Evolutionary conservation across 2,329 filamentous ascomycete genomes (phyloP).

Genomic region (Trichoderma oligosporum): DNA sequence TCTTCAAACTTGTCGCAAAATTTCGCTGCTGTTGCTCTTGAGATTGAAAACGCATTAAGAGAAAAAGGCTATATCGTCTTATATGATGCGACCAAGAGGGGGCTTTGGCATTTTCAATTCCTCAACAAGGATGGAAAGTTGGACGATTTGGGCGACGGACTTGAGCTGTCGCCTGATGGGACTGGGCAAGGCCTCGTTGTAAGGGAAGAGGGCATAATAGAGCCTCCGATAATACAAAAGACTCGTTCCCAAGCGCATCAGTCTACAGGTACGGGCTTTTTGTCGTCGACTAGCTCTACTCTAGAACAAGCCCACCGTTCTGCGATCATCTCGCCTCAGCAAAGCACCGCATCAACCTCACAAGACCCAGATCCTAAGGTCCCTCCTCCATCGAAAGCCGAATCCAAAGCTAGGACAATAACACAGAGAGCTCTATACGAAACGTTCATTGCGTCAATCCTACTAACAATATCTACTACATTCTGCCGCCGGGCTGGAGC

Average conservation of each 20-base stretch:
- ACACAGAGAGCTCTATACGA: conserved; percentile 47
- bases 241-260: conserved; percentile 40
- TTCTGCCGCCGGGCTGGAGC: conserved; percentile 49
- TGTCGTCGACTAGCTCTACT: conserved; percentile 41
- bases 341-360: conserved; percentile 5
- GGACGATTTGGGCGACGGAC: conserved; percentile 25
- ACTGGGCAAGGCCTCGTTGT: conserved; percentile 43
- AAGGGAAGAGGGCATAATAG: conserved; percentile 49
- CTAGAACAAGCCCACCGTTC: conserved; percentile 37
- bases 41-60: conserved; percentile 50
- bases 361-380: conserved; percentile 30
- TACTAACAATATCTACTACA: conserved; percentile 47
- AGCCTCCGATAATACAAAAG: conserved; percentile 47
- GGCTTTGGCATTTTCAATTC: conserved; percentile 54
- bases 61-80: conserved; percentile 52
- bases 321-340: conserved; percentile 17
- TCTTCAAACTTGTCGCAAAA: conserved; percentile 41
- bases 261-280: conserved; percentile 45
- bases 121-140: conserved; percentile 39
- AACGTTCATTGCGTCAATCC: conserved; percentile 50
- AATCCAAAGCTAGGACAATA: conserved; percentile 26
- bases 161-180: conserved; percentile 42
- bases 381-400: conserved; percentile 28
- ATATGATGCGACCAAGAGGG: conserved; percentile 48
- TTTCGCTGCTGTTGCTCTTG: conserved; percentile 46